Evolutionary conservation across 2,329 filamentous ascomycete species (phyloP).

Genomic region (Phialemoniopsis sp.): DNA sequence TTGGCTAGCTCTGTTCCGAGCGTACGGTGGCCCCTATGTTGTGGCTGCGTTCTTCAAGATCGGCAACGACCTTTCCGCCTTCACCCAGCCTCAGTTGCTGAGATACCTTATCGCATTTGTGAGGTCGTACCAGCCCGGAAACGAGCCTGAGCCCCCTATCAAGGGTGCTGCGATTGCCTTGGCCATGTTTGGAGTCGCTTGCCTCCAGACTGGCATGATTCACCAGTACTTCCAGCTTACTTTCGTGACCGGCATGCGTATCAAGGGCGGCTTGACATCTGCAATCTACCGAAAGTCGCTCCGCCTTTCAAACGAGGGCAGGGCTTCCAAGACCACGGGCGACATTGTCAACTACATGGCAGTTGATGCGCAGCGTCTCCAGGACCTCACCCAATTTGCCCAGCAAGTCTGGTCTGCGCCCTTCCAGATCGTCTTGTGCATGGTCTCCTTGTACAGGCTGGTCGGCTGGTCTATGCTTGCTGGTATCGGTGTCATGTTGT

Average conservation of each 20-base stretch:
- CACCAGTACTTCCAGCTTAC: slow-evolving; percentile 97
- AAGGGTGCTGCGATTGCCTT: slow-evolving; percentile 84
- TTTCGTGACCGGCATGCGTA: slow-evolving; percentile 94
- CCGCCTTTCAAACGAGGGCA: slow-evolving; percentile 86
- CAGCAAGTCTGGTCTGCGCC: slow-evolving; percentile 96
- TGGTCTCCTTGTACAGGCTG: slow-evolving; percentile 93
- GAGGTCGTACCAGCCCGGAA: slow-evolving; percentile 61
- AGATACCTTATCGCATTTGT: slow-evolving; percentile 82
- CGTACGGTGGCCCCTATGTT: slow-evolving; percentile 82
- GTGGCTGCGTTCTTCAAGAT: slow-evolving; percentile 82
- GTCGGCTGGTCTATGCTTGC: slow-evolving; percentile 94
- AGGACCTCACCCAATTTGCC: slow-evolving; percentile 92
- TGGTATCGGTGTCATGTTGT: slow-evolving; percentile 88
- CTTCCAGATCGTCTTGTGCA: slow-evolving; percentile 93
- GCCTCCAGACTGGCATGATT: slow-evolving; percentile 82
- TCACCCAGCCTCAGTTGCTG: slow-evolving; percentile 86
- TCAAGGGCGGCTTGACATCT: slow-evolving; percentile 86
- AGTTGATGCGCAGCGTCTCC: slow-evolving; percentile 90
- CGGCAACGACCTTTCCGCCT: slow-evolving; percentile 81
- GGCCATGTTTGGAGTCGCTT: slow-evolving; percentile 85
- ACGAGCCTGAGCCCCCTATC: slow-evolving; percentile 69
- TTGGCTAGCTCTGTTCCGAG: slow-evolving; percentile 80
- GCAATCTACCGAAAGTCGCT: slow-evolving; percentile 92
- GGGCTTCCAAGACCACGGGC: slow-evolving; percentile 83
- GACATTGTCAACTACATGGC: slow-evolving; percentile 99